A percentile compares a stretch with the other conserved stretches of the same genome.
Evolutionary conservation across 352 stramenopile species (phyloP).

Genomic region (Pythium scleroteichum): DNA sequence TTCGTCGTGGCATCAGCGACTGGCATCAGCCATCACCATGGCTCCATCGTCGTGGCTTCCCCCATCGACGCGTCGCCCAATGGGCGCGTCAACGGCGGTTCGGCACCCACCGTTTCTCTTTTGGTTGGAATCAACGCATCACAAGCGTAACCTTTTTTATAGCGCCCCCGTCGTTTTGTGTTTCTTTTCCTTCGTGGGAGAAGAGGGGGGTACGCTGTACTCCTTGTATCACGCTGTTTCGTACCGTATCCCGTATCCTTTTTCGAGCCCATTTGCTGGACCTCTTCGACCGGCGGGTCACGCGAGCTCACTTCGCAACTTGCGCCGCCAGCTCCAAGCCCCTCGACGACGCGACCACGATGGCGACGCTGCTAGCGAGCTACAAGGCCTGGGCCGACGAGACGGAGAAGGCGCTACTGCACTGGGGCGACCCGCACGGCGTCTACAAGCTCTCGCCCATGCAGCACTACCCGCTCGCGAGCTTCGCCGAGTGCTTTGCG

Average conservation of each 20-base stretch:
- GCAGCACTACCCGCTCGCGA: slow-evolving; percentile 54
- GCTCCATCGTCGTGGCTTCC: slow-evolving; percentile 8
- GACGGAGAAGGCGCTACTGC: slow-evolving; percentile 47
- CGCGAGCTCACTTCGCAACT: slow-evolving; percentile 11
- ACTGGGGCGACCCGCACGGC: slow-evolving; percentile 54
- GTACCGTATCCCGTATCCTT: slow-evolving; percentile 7
- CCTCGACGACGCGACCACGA: slow-evolving; percentile 13
- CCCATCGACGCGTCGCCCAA: not conserved
- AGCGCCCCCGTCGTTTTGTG: slow-evolving; percentile 1
- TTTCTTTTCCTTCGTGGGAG: not conserved
- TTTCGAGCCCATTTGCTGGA: not conserved
- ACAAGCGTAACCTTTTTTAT: slow-evolving; percentile 7
- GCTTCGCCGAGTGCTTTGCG: slow-evolving; percentile 52
- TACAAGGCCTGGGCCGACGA: slow-evolving; percentile 52
- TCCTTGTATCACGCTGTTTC: slow-evolving; percentile 6
- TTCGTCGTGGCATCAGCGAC: slow-evolving; percentile 9
- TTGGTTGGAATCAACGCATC: not conserved
- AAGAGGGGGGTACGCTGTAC: slow-evolving; percentile 6
- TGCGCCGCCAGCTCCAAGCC: not conserved
- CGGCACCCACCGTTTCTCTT: slow-evolving; percentile 1
- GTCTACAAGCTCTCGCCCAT: slow-evolving; percentile 64
- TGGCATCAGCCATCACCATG: slow-evolving; percentile 12
- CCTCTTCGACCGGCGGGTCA: not conserved
- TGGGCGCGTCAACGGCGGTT: not conserved
- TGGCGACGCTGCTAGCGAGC: slow-evolving; percentile 15